Evolutionary conservation across 257 asterid species (phyloP), one percentile per base, ranked within the genome.

Genomic region (Solanum paucissectum): DNA sequence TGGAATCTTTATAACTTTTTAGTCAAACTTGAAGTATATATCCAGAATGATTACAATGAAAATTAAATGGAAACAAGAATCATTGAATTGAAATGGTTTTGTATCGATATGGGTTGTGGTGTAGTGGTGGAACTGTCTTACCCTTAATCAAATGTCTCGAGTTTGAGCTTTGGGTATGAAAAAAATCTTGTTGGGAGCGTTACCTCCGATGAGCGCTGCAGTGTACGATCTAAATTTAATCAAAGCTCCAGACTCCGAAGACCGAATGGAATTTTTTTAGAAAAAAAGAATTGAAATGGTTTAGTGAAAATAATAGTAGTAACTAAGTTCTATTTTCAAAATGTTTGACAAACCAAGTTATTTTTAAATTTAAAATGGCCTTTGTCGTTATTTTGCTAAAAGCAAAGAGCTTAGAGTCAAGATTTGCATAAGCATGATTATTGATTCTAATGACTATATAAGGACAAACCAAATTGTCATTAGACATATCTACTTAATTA

Each of bases 121-220:
- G 11, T 1, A 55, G 4, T 55, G 23, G 10, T 55, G n/a, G 18
- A 0, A 55, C 4, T 2, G 10, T 4, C 20, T 46, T 0, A 13
- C 20, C 2, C 58, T 46, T 13, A 46, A 46, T 46, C 1, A 46
- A 0, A 0, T 7, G 7, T 46, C 58, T 46, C 0, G 20, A 0
- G 20, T 46, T 46, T 1, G 7, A 46, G 20, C 1, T 46, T 5
- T 46, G 58, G 20, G 0, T 46, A 46, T 46, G 20, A 13, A 46
- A 6, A 46, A 46, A 40, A 40, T 40, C 12, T 40, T 40, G 4
- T 40, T 40, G 60, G 21, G 1, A 49, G 21, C 3, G 9, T 49
- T 6, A 49, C 8, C 8, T 14, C 3, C 3, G 23, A 49, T 49
- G 8, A 49, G 1, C 3, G 8, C 1, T 14, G 1, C 21, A 49